phyloP scores from a whole-genome alignment of 495 filamentous ascomycete species.

The Margaritispora aquatica region DNA sequence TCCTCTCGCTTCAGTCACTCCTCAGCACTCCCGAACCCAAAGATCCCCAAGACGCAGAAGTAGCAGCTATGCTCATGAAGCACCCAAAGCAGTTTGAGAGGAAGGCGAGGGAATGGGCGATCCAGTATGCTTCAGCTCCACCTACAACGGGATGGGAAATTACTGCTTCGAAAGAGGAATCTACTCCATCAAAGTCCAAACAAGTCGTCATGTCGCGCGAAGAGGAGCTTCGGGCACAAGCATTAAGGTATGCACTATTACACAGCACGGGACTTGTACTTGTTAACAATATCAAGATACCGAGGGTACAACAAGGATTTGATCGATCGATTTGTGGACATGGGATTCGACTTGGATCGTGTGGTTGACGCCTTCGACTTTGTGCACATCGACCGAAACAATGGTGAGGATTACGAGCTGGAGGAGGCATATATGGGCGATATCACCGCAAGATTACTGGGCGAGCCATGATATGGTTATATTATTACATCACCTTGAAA shows the following conservation, averaged over 20 bases:
- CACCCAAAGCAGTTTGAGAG: slow-evolving; percentile 72
- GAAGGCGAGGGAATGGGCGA: slow-evolving; percentile 85
- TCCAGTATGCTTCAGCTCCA: slow-evolving; percentile 76
- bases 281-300: slow-evolving; percentile 48
- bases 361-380: slow-evolving; percentile 82
- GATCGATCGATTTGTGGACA: slow-evolving; percentile 81
- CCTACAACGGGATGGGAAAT: slow-evolving; percentile 30
- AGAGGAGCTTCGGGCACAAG: slow-evolving; percentile 26
- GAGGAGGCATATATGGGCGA: slow-evolving; percentile 86
- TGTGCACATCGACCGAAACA: slow-evolving; percentile 72
- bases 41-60: slow-evolving; percentile 95
- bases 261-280: not conserved
- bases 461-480: slow-evolving; percentile 56
- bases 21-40: slow-evolving; percentile 92
- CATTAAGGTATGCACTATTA: slow-evolving; percentile 2
- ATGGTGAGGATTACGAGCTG: slow-evolving; percentile 73
- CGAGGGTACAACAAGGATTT: slow-evolving; percentile 83
- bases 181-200: slow-evolving; percentile 9
- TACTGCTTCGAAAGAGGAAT: not conserved
- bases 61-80: slow-evolving; percentile 82
- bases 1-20: slow-evolving; percentile 87
- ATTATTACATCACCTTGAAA: not conserved
- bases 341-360: slow-evolving; percentile 89
- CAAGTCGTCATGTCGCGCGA: slow-evolving; percentile 18
- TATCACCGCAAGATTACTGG: slow-evolving; percentile 77